Evolutionary conservation across 805 yeast genomes (phyloP).

Genomic region (Cyberlindnera sargentensis): DNA sequence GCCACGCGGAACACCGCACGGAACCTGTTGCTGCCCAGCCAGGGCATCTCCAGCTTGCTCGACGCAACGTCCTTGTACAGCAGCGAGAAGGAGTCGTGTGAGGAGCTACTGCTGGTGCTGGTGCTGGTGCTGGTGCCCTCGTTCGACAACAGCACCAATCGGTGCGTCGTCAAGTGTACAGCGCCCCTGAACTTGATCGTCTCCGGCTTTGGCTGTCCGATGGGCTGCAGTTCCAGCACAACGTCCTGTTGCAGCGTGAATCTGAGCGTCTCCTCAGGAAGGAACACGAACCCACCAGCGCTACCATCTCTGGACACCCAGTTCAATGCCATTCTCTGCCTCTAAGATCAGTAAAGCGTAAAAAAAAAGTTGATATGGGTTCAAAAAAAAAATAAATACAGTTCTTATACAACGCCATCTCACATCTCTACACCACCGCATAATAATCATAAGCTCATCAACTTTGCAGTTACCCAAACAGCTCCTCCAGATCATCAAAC

Average conservation of each 20-base stretch:
- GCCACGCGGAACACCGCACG: slow-evolving; percentile 33
- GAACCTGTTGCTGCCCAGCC: slow-evolving; percentile 50
- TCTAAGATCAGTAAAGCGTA: neutral
- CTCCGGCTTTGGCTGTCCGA: slow-evolving; percentile 20
- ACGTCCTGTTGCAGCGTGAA: slow-evolving; percentile 14
- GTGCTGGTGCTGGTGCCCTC: neutral
- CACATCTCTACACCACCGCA: slow-evolving; percentile 23
- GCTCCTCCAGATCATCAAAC: slow-evolving; percentile 27
- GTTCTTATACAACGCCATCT: slow-evolving; percentile 2
- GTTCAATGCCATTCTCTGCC: slow-evolving; percentile 23
- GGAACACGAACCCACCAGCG: slow-evolving; percentile 12
- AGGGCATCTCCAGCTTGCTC: slow-evolving; percentile 38
- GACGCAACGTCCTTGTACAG: slow-evolving; percentile 26
- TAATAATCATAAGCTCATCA: neutral
- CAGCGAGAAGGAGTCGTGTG: slow-evolving; percentile 31
- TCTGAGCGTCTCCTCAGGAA: slow-evolving; percentile 20
- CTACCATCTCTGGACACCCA: slow-evolving; percentile 21
- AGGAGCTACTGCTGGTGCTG: too few relatives aligned
- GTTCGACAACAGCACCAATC: slow-evolving; percentile 30
- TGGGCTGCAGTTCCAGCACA: slow-evolving; percentile 10
- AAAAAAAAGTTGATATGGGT: too few relatives aligned
- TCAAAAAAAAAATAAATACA: too few relatives aligned
- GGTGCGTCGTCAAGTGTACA: slow-evolving; percentile 33
- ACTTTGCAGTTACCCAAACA: slow-evolving; percentile 12
- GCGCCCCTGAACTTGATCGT: slow-evolving; percentile 26